Conservation (phyloP, 768 basidiomycete species). For the Leccinum barrowsii region DNA sequence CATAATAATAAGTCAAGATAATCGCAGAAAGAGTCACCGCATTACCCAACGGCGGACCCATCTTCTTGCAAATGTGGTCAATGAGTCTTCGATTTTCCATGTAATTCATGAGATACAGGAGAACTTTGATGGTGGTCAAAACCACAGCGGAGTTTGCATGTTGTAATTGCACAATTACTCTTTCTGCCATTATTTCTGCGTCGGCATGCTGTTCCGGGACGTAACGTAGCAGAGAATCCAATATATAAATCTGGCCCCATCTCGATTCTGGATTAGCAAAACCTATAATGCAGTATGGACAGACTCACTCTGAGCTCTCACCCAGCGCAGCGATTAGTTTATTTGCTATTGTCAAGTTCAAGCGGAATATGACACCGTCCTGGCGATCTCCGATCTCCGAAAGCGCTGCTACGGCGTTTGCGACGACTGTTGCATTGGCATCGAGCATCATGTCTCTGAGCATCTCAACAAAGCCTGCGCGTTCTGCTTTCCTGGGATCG, state of each 20-base stretch:
- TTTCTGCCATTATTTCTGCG: constrained; percentile 93
- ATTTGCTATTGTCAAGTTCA: constrained; percentile 84
- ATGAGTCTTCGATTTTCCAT: constrained; percentile 88
- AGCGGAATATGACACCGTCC: constrained; percentile 88
- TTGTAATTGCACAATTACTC: constrained; percentile 88
- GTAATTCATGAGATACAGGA: constrained; percentile 98
- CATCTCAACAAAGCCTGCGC: constrained; percentile 86
- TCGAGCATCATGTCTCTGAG: constrained; percentile 91
- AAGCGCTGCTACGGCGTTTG: constrained; percentile 94
- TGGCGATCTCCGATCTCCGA: constrained; percentile 96
- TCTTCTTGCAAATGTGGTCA: constrained; percentile 91
- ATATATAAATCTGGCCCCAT: constrained; percentile 98
- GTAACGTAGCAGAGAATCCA: constrained; percentile 90
- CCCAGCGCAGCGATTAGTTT: constrained; percentile 87
- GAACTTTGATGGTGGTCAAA: constrained; percentile 93
- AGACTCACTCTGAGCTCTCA: constrained; percentile 94
- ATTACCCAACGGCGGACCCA: constrained; percentile 93
- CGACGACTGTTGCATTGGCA: constrained; percentile 92
- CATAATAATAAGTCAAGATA: constrained; percentile 3
- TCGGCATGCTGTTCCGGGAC: constrained; percentile 87
- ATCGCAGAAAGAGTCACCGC: not conserved
- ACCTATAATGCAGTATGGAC: not conserved
- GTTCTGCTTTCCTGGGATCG: constrained; percentile 83
- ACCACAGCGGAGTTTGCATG: constrained; percentile 99
- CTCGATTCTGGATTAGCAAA: constrained; percentile 40